Conservation (phyloP, 2,329 filamentous ascomycete genomes). For the Sporothrix euskadiensis region DNA sequence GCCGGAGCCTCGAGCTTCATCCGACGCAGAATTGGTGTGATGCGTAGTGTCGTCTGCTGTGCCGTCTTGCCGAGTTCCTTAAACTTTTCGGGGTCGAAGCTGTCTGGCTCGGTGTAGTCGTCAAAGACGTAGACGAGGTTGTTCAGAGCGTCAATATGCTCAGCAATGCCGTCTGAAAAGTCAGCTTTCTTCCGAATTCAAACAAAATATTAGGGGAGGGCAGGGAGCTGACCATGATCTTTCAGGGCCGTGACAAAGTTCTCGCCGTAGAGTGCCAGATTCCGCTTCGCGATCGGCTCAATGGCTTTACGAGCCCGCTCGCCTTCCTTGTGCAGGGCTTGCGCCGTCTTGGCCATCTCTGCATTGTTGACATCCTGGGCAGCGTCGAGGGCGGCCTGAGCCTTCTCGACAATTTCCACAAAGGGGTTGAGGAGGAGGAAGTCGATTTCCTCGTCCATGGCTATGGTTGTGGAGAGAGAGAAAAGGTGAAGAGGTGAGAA, state of each 20-base stretch:
- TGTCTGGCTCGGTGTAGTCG: slow-evolving; percentile 52
- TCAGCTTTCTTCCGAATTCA: neutral
- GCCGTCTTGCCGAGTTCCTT: slow-evolving; percentile 50
- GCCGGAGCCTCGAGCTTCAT: slow-evolving; percentile 50
- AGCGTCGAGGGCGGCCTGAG: slow-evolving; percentile 49
- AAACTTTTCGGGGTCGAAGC: slow-evolving; percentile 55
- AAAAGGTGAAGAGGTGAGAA: neutral
- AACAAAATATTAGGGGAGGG: neutral
- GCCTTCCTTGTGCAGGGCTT: slow-evolving; percentile 42
- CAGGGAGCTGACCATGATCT: slow-evolving; percentile 50
- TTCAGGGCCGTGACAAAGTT: slow-evolving; percentile 55
- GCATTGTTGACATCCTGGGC: slow-evolving; percentile 44
- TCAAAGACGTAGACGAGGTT: slow-evolving; percentile 60
- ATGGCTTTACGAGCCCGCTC: slow-evolving; percentile 48
- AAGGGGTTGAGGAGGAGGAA: slow-evolving; percentile 54
- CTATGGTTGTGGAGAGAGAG: neutral
- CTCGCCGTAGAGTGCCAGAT: slow-evolving; percentile 50
- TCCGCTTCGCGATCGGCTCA: slow-evolving; percentile 53
- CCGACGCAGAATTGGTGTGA: slow-evolving; percentile 54
- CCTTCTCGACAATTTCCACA: slow-evolving; percentile 55
- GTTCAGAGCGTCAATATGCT: slow-evolving; percentile 50
- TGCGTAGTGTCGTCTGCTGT: slow-evolving; percentile 50
- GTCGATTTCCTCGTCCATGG: slow-evolving; percentile 35
- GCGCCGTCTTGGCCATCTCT: slow-evolving; percentile 53
- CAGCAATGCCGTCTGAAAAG: slow-evolving; percentile 51